phyloP scores from a whole-genome alignment of 495 filamentous ascomycete genomes.

The Penicillium angulare region DNA sequence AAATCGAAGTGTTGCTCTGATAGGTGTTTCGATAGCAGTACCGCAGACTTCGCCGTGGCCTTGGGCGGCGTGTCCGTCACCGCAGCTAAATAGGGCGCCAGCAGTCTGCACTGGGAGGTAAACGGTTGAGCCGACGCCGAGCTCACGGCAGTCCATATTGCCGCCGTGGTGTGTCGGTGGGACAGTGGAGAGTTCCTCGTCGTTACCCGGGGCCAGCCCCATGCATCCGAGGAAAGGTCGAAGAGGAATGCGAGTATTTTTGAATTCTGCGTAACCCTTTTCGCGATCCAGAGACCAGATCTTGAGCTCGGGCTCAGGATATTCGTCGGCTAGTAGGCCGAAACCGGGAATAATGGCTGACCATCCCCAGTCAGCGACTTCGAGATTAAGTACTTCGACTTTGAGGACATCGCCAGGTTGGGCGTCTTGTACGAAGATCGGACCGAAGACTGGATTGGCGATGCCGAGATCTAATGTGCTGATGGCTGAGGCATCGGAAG shows the following conservation, averaged over 20 bases:
- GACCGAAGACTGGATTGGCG: slow-evolving; percentile 50
- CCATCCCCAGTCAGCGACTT: slow-evolving; percentile 50
- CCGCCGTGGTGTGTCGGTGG: slow-evolving; percentile 50
- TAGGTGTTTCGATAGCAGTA: slow-evolving; percentile 53
- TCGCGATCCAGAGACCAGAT: slow-evolving; percentile 47
- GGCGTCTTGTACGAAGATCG: slow-evolving; percentile 44
- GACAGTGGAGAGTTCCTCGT: slow-evolving; percentile 46
- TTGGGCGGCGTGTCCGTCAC: slow-evolving; percentile 54
- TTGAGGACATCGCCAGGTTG: slow-evolving; percentile 50
- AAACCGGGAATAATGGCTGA: slow-evolving; percentile 50
- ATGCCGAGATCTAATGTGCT: slow-evolving; percentile 39
- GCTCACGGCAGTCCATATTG: slow-evolving; percentile 51
- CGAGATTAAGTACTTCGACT: slow-evolving; percentile 43
- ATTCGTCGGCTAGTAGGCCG: slow-evolving; percentile 49
- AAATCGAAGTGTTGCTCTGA: slow-evolving; percentile 45
- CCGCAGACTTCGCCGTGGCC: slow-evolving; percentile 55
- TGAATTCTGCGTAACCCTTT: slow-evolving; percentile 40
- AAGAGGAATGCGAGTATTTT: slow-evolving; percentile 44
- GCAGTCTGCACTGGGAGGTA: slow-evolving; percentile 48
- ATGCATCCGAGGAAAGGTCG: slow-evolving; percentile 52
- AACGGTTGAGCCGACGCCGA: slow-evolving; percentile 42
- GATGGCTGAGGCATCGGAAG: slow-evolving; percentile 39
- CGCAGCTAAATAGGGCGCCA: slow-evolving; percentile 53
- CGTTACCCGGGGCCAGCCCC: slow-evolving; percentile 44
- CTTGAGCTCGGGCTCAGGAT: slow-evolving; percentile 39